phyloP scores from a whole-genome alignment of 805 yeast genomes.

The Wickerhamomyces xylosicus region DNA sequence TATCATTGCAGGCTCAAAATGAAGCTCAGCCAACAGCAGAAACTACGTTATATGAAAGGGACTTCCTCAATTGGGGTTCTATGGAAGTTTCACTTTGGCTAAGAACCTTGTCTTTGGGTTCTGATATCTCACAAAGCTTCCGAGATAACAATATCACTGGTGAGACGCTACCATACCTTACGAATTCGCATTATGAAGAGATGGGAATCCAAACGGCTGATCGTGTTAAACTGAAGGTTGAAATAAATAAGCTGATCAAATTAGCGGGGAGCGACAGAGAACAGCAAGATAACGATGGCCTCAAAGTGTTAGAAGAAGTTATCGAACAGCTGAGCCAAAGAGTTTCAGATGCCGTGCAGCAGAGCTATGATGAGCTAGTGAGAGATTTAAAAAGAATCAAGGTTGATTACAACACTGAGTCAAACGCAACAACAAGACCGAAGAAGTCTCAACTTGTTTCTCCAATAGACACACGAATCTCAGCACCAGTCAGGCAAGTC shows the following conservation, averaged over 20 bases:
- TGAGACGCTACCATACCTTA: slow-evolving; percentile 55
- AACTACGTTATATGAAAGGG: neutral
- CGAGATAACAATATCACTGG: slow-evolving; percentile 61
- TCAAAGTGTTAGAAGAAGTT: slow-evolving; percentile 6
- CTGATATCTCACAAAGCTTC: slow-evolving; percentile 22
- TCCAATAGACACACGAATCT: no score
- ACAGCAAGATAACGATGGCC: no score
- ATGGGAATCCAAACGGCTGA: no score
- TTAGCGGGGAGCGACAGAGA: no score
- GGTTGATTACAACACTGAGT: no score
- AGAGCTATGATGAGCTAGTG: neutral
- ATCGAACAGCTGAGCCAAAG: neutral
- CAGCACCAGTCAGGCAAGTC: no score
- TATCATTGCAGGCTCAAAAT: no score
- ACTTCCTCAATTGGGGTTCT: slow-evolving; percentile 15
- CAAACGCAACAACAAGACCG: no score
- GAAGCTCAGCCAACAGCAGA: slow-evolving; percentile 2
- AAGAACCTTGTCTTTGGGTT: slow-evolving; percentile 8
- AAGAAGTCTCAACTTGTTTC: no score
- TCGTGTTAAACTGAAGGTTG: slow-evolving; percentile 49
- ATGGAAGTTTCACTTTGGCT: slow-evolving; percentile 18
- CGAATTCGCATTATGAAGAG: slow-evolving; percentile 62
- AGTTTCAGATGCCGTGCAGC: neutral
- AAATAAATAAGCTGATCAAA: slow-evolving; percentile 41
- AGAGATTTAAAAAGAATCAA: neutral